Percentiles rank a stretch among this genome's conserved stretches.
phyloP scores from a whole-genome alignment of 2,329 filamentous ascomycete genomes.

The Trichoderma harzianum region DNA sequence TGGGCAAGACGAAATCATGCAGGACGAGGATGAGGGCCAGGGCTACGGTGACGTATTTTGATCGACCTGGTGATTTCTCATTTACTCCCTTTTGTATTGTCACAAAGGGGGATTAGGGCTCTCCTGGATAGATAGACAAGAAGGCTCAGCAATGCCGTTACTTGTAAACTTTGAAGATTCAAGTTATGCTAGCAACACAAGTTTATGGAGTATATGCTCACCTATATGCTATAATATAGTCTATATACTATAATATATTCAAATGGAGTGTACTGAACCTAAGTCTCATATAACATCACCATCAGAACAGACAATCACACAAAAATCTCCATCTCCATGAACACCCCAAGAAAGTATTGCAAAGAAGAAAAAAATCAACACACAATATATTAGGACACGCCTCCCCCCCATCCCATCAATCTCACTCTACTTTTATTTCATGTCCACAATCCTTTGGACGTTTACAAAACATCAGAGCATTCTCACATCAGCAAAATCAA shows the following conservation, averaged over 20 bases:
- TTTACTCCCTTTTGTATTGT: background rate
- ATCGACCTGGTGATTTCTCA: background rate
- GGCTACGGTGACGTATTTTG: background rate
- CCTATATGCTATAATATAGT: background rate
- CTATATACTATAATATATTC: background rate
- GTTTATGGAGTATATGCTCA: background rate
- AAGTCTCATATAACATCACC: background rate
- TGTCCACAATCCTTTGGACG: conserved; percentile 4
- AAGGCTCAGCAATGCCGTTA: background rate
- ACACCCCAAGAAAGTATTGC: background rate
- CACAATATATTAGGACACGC: conserved; percentile 10
- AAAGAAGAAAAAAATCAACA: background rate
- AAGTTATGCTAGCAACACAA: background rate
- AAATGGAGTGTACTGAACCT: background rate
- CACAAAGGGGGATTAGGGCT: background rate
- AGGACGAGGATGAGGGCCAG: background rate
- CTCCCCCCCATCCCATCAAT: background rate
- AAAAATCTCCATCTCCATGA: background rate
- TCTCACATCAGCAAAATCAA: conserved; percentile 12
- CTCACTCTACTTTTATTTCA: conserved; percentile 15
- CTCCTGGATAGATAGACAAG: background rate
- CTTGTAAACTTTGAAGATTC: background rate
- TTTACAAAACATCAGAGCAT: conserved; percentile 10
- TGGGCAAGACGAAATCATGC: background rate
- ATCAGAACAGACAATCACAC: background rate